phyloP scores from a whole-genome alignment of 768 basidiomycete species.

The Asterophora parasitica region DNA sequence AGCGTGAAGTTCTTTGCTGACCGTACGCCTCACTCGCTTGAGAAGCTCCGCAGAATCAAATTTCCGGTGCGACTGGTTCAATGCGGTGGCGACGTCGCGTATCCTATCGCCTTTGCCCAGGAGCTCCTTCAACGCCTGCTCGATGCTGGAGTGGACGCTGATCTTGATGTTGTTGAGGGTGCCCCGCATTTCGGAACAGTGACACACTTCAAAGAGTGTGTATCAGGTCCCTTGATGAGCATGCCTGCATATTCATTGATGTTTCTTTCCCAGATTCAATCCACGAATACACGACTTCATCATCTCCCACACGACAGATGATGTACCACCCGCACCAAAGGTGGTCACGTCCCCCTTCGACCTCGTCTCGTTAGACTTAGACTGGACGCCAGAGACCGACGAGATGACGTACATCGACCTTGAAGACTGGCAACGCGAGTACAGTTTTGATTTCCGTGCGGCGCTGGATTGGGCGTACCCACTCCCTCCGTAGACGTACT shows the following conservation, averaged over 20 bases:
- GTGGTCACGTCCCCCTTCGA: constrained; percentile 27
- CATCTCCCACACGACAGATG: too few species aligned
- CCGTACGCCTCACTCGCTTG: constrained; percentile 18
- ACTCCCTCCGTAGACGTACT: too few species aligned
- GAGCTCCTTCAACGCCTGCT: too few species aligned
- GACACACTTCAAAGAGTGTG: constrained; percentile 28
- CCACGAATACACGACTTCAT: constrained; percentile 22
- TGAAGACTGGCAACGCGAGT: constrained; percentile 21
- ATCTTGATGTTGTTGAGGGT: too few species aligned
- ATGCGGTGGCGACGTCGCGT: constrained; percentile 31
- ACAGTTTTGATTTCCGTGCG: not conserved
- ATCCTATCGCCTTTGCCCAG: constrained; percentile 23
- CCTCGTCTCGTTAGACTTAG: constrained; percentile 21
- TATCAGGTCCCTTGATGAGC: too few species aligned
- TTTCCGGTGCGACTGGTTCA: constrained; percentile 30
- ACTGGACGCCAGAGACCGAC: constrained; percentile 13
- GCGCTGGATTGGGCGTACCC: too few species aligned
- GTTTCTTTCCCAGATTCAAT: constrained; percentile 24
- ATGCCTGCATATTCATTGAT: too few species aligned
- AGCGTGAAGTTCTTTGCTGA: constrained; percentile 30
- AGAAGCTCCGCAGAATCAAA: constrained; percentile 20
- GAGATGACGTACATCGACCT: constrained; percentile 20
- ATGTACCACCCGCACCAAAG: constrained; percentile 20
- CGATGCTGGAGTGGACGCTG: too few species aligned
- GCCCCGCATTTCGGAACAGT: too few species aligned